Percentiles rank a stretch among this genome's conserved stretches.
Evolutionary conservation across 2,329 filamentous ascomycete genomes (phyloP).

Genomic region (Colletotrichum ledebouriae): DNA sequence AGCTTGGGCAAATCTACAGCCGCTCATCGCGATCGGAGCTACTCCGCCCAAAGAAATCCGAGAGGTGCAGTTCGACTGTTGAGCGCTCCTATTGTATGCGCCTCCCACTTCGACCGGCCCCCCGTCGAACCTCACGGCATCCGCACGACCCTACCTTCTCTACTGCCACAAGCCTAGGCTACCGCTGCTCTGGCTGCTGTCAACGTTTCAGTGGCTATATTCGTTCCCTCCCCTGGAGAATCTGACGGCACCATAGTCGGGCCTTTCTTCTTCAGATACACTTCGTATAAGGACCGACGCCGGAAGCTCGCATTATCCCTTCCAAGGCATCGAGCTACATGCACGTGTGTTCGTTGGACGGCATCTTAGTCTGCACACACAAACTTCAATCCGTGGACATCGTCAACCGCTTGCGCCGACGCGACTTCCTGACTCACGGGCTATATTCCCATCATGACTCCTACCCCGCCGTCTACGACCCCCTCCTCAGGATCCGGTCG

Average conservation of each 20-base stretch:
- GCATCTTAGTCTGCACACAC: not conserved
- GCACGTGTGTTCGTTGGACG: conserved; percentile 20
- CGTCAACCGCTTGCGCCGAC: conserved; percentile 2
- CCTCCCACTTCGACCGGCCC: conserved; percentile 10
- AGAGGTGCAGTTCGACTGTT: conserved; percentile 1
- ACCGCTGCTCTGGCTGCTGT: conserved; percentile 20
- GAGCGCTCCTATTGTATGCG: conserved; percentile 10
- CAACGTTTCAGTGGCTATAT: conserved; percentile 26
- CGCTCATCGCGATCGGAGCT: not conserved
- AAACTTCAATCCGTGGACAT: conserved; percentile 11
- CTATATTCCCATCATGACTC: conserved; percentile 70
- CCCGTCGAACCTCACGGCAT: conserved; percentile 21
- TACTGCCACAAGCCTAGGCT: conserved; percentile 13
- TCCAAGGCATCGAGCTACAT: conserved; percentile 1
- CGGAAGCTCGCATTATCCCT: not conserved
- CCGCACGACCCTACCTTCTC: conserved; percentile 9
- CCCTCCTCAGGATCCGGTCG: conserved; percentile 78
- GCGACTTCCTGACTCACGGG: conserved; percentile 4
- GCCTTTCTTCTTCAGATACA: not conserved
- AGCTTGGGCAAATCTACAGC: not conserved
- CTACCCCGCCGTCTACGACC: conserved; percentile 82
- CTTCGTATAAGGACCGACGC: conserved; percentile 17
- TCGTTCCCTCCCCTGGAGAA: conserved; percentile 3
- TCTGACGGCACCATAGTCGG: conserved; percentile 17
- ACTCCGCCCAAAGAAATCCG: not conserved